Percentiles rank a stretch among this genome's conserved stretches.
These are phyloP conservation scores for Zygoascus tannicola DNA, from an alignment of 805 yeast genomes.

Conservation along the genomic window DNA sequence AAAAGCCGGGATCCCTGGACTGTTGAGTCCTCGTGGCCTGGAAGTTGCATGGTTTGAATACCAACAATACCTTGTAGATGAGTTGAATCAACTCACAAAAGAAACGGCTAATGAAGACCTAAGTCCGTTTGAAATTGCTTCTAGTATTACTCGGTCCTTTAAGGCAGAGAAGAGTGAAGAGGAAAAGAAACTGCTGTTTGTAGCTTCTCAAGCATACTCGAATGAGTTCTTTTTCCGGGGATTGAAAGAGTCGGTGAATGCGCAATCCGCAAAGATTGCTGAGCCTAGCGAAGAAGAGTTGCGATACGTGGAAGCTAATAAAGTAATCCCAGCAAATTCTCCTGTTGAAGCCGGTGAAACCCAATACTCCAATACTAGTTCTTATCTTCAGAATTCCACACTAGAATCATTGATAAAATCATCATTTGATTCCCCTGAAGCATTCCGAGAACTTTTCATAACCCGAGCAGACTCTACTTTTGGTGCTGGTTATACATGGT, in stretches of 20 bases:
- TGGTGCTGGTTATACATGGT: conserved; percentile 94
- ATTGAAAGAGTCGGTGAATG: conserved; percentile 18
- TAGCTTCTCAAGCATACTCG: conserved; percentile 83
- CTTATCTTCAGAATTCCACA: conserved; percentile 3
- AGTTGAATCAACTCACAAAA: conserved; percentile 21
- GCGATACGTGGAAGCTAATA: conserved; percentile 16
- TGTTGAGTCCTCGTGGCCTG: conserved; percentile 58
- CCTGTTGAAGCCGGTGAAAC: conserved; percentile 2
- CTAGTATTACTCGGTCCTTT: conserved; percentile 1
- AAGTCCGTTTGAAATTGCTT: conserved; percentile 14
- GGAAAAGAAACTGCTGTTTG: conserved; percentile 18
- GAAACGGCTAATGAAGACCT: conserved; percentile 12
- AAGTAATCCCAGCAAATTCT: conserved; percentile 33
- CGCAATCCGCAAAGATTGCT: conserved; percentile 18
- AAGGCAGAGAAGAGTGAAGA: background rate
- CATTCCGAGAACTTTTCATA: conserved; percentile 66
- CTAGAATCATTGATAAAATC: conserved; percentile 13
- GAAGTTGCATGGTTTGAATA: conserved; percentile 72
- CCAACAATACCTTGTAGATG: conserved; percentile 42
- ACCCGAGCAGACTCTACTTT: conserved; percentile 66
- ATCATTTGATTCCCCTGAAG: conserved; percentile 69
- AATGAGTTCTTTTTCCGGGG: conserved; percentile 69
- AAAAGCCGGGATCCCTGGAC: conserved; percentile 37
- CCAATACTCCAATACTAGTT: conserved; percentile 1
- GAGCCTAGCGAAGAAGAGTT: conserved; percentile 17